Percentiles rank a stretch among this genome's conserved stretches.
phyloP scores from a whole-genome alignment of 1,139 yeast species.

The Blastobotrys serpentis region DNA sequence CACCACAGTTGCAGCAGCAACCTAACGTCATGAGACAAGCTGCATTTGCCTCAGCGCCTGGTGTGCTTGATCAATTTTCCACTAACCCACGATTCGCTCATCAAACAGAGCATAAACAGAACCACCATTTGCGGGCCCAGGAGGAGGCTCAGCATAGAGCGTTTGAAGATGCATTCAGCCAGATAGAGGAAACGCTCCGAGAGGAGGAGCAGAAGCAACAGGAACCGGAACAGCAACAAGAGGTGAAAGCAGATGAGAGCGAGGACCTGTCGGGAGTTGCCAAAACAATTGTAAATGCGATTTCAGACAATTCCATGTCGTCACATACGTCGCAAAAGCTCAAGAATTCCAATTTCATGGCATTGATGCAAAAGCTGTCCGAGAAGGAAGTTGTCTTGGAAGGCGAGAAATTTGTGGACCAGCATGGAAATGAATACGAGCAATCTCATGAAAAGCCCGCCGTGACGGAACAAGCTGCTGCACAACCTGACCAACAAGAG shows the following conservation, averaged over 20 bases:
- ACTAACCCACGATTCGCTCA: slow-evolving; percentile 20
- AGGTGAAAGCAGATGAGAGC: slow-evolving; percentile 21
- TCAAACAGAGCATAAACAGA: slow-evolving; percentile 31
- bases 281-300: slow-evolving; percentile 31
- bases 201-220: slow-evolving; percentile 7
- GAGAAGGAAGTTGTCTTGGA: slow-evolving; percentile 35
- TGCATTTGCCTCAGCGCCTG: slow-evolving; percentile 3
- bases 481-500: slow-evolving; percentile 11
- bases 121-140: slow-evolving; percentile 23
- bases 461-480: no score
- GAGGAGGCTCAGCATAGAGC: slow-evolving; percentile 24
- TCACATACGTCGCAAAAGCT: slow-evolving; percentile 35
- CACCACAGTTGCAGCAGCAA: not conserved
- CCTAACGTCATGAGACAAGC: not conserved
- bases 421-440: slow-evolving; percentile 26
- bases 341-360: slow-evolving; percentile 40
- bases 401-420: slow-evolving; percentile 38
- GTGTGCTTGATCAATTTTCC: slow-evolving; percentile 23
- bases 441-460: slow-evolving; percentile 15
- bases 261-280: slow-evolving; percentile 38
- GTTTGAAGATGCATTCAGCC: slow-evolving; percentile 34
- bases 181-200: slow-evolving; percentile 26
- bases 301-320: slow-evolving; percentile 24
- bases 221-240: slow-evolving; percentile 13
- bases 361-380: slow-evolving; percentile 41